These are phyloP conservation scores for Plantago elongata DNA, from an alignment of 257 asterid genomes.

Conservation along the genomic window DNA sequence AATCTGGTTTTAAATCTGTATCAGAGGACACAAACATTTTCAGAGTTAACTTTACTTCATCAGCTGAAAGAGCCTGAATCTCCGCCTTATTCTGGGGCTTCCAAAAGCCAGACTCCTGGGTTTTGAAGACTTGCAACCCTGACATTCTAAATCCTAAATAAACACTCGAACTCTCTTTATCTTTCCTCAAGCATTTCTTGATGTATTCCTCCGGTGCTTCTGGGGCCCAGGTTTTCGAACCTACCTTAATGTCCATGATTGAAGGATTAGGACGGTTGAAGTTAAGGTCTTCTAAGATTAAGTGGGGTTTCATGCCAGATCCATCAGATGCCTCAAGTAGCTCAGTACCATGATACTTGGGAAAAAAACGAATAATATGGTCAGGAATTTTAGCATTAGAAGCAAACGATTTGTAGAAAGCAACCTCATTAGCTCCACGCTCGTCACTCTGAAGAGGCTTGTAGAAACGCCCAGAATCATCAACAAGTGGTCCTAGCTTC, in stretches of 20 bases:
- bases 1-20: slow-evolving; percentile 47
- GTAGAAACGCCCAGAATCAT: slow-evolving; percentile 85
- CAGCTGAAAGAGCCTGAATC: slow-evolving; percentile 45
- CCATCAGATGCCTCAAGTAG: slow-evolving; percentile 86
- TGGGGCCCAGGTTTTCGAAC: slow-evolving; percentile 84
- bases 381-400: slow-evolving; percentile 51
- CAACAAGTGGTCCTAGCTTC: slow-evolving; percentile 77
- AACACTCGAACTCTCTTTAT: slow-evolving; percentile 54
- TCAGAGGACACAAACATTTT: slow-evolving; percentile 64
- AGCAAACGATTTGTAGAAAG: slow-evolving; percentile 66
- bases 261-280: slow-evolving; percentile 50
- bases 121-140: slow-evolving; percentile 54
- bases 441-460: slow-evolving; percentile 87
- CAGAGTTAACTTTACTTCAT: slow-evolving; percentile 44
- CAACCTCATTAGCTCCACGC: slow-evolving; percentile 70
- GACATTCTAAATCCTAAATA: slow-evolving; percentile 74
- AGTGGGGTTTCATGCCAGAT: slow-evolving; percentile 70
- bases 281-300: slow-evolving; percentile 58
- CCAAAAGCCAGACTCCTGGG: slow-evolving; percentile 49
- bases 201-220: slow-evolving; percentile 57
- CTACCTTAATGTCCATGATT: slow-evolving; percentile 79
- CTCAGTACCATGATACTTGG: slow-evolving; percentile 68
- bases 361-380: slow-evolving; percentile 62
- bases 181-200: slow-evolving; percentile 66
- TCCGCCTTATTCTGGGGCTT: slow-evolving; percentile 42